phyloP scores from a whole-genome alignment of 2,329 filamentous ascomycete species.

The Tolypocladium guangdongense region DNA sequence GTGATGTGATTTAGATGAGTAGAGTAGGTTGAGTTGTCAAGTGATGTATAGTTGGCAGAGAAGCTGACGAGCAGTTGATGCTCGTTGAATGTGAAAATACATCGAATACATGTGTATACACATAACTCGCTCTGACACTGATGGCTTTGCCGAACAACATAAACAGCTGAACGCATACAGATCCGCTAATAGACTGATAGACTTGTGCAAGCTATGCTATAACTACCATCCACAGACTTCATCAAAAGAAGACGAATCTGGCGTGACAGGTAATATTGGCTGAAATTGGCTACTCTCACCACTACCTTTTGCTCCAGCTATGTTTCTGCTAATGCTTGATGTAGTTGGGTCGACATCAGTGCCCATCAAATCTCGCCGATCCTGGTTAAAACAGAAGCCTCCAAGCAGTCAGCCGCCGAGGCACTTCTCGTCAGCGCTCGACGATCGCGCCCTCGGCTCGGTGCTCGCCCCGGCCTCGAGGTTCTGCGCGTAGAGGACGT shows the following conservation, averaged over 20 bases:
- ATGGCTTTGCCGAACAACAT: not conserved
- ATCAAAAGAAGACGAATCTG: not conserved
- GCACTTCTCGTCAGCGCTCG: not conserved
- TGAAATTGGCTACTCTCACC: not conserved
- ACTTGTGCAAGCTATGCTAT: not conserved
- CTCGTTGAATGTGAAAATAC: not conserved
- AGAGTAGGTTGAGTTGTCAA: too few relatives aligned
- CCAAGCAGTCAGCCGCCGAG: not conserved
- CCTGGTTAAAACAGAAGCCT: not conserved
- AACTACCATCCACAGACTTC: not conserved
- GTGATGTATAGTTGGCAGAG: too few relatives aligned
- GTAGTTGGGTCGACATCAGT: not conserved
- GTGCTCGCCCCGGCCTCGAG: not conserved
- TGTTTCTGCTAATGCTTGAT: not conserved
- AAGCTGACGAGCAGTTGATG: not conserved
- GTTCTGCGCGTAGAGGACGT: slow-evolving; percentile 7
- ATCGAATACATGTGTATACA: not conserved
- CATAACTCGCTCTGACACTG: not conserved
- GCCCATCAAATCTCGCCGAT: not conserved
- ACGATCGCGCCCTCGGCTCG: not conserved
- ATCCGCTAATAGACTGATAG: not conserved
- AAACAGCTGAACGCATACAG: too few relatives aligned
- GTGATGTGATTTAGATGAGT: slow-evolving; percentile 6
- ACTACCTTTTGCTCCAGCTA: not conserved
- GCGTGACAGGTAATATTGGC: not conserved